A percentile compares a stretch with the other conserved stretches of the same genome.
Conservation (phyloP, 805 yeast species). For the Suhomyces sp. region DNA sequence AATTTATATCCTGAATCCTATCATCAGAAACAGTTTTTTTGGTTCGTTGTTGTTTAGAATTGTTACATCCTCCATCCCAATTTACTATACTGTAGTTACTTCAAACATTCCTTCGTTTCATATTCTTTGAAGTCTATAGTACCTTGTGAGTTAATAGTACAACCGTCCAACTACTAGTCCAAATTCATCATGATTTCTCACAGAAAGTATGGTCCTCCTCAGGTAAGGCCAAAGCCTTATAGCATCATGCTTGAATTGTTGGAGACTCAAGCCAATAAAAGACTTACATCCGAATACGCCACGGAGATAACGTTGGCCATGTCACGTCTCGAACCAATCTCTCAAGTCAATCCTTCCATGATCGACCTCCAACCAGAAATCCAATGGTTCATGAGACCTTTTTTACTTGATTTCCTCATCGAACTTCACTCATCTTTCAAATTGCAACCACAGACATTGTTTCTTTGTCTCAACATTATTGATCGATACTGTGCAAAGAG, state of each 20-base stretch:
- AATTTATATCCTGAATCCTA: not conserved
- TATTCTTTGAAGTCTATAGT: slow-evolving; percentile 4
- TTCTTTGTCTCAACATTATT: slow-evolving; percentile 42
- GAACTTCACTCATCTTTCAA: slow-evolving; percentile 43
- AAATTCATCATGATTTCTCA: not conserved
- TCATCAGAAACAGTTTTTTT: not conserved
- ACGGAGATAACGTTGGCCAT: slow-evolving; percentile 36
- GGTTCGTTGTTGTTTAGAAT: not conserved
- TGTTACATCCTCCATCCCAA: not conserved
- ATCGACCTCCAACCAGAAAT: slow-evolving; percentile 46
- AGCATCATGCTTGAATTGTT: slow-evolving; percentile 44
- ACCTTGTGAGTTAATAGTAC: not conserved
- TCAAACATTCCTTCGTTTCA: slow-evolving; percentile 11
- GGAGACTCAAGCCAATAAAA: slow-evolving; percentile 45
- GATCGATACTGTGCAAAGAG: slow-evolving; percentile 47
- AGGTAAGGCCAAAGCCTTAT: slow-evolving; percentile 33
- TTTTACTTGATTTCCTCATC: slow-evolving; percentile 40
- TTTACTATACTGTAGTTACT: not conserved
- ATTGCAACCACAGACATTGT: slow-evolving; percentile 41
- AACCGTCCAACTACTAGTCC: not conserved
- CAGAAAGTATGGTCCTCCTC: slow-evolving; percentile 24
- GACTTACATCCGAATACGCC: slow-evolving; percentile 42
- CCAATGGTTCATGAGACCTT: slow-evolving; percentile 49
- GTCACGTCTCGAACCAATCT: slow-evolving; percentile 38
- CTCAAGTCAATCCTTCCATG: slow-evolving; percentile 50